Base-by-base conservation (phyloP, 768 basidiomycete species). In the Russula ochroleuca region DNA sequence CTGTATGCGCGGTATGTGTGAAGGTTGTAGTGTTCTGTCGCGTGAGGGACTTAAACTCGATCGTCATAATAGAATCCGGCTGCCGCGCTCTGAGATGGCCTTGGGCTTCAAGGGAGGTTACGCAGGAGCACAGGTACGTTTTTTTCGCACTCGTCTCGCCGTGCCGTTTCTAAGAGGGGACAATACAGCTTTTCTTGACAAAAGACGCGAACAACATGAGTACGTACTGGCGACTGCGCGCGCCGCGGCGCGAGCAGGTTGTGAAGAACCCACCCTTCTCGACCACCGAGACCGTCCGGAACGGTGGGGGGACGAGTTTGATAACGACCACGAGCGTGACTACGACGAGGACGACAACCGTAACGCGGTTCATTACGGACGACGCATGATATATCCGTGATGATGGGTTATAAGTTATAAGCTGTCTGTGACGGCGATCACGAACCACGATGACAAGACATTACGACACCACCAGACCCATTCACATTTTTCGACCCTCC, bases 241-340 rank as follows among this genome's bases (percentile, higher is more conserved):
- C 45, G 9, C 66, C 59, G 31, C 66, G 60, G 23, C 68, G 66
- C 31, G 66, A 67, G 51, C 68, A 66, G 45, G 45, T 68, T 37
- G 60, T 63, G 52, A 63, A 67, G 62, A 59, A 63, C 61, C 57
- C 61, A 8, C 61, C 67, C 13, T 48, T 62, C 6, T 45, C 68
- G 38, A 64, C 58, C 23, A 60, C 62, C 0, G 66, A 67, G 45
- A 52, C 59, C 5, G 15, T 66, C 53, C 58, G 55, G 14, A 51
- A 61, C 11, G 57, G 56, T 23, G 68, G 66, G 23, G 9, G 54
- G 47, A 61, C 41, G 52, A 67, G 55, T 9, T 52, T 68, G 25
- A 64, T 67, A 40, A 68, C 68, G 38, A 68, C 68, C 15, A 68
- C 68, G 56, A 64, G 47, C 35, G 49, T 63, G n/a, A 65, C 68